These are phyloP conservation scores for Aphanomyces cochlioides DNA, from an alignment of 352 stramenopile species.

Conservation along the genomic window DNA sequence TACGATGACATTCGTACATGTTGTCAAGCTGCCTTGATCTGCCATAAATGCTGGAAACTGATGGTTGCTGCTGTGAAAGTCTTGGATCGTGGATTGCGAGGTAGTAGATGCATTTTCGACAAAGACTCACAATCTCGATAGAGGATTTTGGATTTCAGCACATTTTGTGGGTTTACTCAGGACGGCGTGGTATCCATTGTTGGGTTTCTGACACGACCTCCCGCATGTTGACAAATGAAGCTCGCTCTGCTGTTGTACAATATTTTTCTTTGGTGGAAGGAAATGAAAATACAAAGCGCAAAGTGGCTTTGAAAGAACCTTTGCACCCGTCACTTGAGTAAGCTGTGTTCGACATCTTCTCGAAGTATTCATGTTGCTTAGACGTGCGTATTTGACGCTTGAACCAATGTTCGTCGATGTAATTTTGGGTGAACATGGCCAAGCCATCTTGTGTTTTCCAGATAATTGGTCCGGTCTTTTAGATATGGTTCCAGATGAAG, in stretches of 20 bases:
- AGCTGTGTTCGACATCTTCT: neutral
- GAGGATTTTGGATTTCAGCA: constrained; percentile 99
- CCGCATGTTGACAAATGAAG: constrained; percentile 93
- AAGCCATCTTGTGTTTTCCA: constrained; percentile 84
- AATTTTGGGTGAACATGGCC: constrained; percentile 88
- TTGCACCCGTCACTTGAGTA: constrained; percentile 92
- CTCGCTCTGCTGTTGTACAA: constrained; percentile 92
- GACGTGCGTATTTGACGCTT: constrained; percentile 90
- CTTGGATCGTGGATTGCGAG: constrained; percentile 82
- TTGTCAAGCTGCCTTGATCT: constrained; percentile 89
- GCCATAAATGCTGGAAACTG: constrained; percentile 95
- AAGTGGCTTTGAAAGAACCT: constrained; percentile 88
- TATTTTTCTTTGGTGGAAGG: constrained; percentile 95
- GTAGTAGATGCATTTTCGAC: constrained; percentile 1
- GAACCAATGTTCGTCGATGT: constrained; percentile 94
- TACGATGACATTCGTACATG: constrained; percentile 99
- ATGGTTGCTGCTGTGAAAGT: constrained; percentile 97
- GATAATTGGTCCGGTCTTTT: constrained; percentile 91
- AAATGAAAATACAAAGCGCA: constrained; percentile 84
- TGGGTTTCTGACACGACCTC: constrained; percentile 97
- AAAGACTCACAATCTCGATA: neutral
- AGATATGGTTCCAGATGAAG: constrained; percentile 89
- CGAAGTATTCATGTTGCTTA: constrained; percentile 30
- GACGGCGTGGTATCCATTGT: constrained; percentile 98
- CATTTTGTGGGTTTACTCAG: constrained; percentile 98